Conservation (phyloP, 1,284 basidiomycete genomes). For the Ustilago lituana region DNA sequence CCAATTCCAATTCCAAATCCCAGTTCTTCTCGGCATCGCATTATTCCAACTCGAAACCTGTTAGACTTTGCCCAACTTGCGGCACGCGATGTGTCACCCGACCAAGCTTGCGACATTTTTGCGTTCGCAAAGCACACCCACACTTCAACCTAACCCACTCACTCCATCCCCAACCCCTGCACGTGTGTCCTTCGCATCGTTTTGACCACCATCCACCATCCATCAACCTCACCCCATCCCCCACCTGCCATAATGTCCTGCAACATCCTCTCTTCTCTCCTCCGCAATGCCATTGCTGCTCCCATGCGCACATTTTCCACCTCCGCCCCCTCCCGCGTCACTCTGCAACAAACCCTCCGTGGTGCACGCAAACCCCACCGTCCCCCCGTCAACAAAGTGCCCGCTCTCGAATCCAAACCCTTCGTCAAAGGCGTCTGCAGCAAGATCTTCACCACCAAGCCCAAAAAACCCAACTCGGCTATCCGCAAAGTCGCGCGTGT, state of each 20-base stretch:
- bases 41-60: no score
- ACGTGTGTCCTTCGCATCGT: no score
- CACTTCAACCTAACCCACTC: no score
- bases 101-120: no score
- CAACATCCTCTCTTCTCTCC: conserved; percentile 12
- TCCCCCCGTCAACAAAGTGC: conserved; percentile 67
- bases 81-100: no score
- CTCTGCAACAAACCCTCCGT: conserved; percentile 64
- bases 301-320: conserved; percentile 57
- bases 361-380: conserved; percentile 64
- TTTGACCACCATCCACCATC: not conserved
- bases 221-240: not conserved
- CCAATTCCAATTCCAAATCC: no score
- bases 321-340: conserved; percentile 43
- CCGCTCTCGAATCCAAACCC: conserved; percentile 61
- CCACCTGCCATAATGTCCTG: conserved; percentile 12
- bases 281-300: conserved; percentile 24
- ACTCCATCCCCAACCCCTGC: no score
- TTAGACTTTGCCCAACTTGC: no score
- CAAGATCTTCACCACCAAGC: conserved; percentile 72
- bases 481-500: conserved; percentile 96
- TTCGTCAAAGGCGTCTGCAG: conserved; percentile 67
- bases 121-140: no score
- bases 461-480: conserved; percentile 98
- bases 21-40: no score